Evolutionary conservation across 805 yeast genomes (phyloP).

Genomic region (Spathaspora sp.): DNA sequence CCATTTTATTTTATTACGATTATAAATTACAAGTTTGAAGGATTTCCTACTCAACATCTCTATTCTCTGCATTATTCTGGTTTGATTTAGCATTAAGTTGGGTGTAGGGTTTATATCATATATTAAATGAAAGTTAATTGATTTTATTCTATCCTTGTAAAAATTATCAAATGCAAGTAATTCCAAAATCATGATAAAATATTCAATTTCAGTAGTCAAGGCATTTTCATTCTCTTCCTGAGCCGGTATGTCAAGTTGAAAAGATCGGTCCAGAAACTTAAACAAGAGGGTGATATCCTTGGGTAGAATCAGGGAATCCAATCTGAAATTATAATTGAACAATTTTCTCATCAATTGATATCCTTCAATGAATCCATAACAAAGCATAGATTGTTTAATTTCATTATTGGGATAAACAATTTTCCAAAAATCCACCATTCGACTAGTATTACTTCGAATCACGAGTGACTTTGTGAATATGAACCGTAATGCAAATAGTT

Average conservation of each 20-base stretch:
- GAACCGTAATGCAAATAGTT: not conserved
- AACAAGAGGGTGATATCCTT: not conserved
- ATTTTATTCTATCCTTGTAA: not conserved
- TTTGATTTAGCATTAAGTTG: not conserved
- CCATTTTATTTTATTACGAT: slow-evolving; percentile 1
- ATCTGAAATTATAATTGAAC: not conserved
- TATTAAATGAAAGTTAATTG: slow-evolving; percentile 1
- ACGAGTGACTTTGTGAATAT: not conserved
- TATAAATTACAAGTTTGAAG: not conserved
- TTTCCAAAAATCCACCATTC: not conserved
- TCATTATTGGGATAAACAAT: not conserved
- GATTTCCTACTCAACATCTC: not conserved
- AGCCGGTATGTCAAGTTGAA: not conserved
- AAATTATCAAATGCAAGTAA: slow-evolving; percentile 1
- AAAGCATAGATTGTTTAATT: not conserved
- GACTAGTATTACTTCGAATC: not conserved
- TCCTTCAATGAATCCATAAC: not conserved
- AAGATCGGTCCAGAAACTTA: not conserved
- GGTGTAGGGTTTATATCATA: not conserved
- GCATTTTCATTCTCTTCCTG: not conserved
- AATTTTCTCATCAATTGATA: not conserved
- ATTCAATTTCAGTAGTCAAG: not conserved
- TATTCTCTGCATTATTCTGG: not conserved
- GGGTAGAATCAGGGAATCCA: not conserved
- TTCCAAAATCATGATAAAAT: slow-evolving; percentile 3